These are phyloP conservation scores for Penicillium sclerotiorum DNA, from an alignment of 2,329 filamentous ascomycete genomes.

Conservation along the genomic window DNA sequence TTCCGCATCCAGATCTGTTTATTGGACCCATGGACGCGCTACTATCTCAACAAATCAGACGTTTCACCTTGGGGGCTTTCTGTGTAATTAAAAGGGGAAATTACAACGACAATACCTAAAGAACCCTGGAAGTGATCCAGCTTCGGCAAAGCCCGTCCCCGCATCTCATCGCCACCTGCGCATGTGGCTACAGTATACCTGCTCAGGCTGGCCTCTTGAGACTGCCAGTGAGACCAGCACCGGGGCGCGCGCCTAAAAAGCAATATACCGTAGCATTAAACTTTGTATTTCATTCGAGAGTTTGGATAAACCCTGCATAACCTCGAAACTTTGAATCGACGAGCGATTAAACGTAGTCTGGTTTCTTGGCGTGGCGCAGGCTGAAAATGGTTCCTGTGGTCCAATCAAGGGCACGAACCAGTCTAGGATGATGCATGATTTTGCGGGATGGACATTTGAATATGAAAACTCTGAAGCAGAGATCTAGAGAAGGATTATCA, in stretches of 20 bases:
- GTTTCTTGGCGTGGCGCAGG: not conserved
- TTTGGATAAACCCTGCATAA: not conserved
- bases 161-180: too few relatives aligned
- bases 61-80: too few relatives aligned
- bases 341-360: not conserved
- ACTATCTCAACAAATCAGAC: constrained; percentile 3
- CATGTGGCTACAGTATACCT: too few relatives aligned
- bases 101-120: not conserved
- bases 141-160: constrained; percentile 6
- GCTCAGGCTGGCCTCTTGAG: too few relatives aligned
- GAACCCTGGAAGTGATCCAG: not conserved
- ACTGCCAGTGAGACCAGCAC: too few relatives aligned
- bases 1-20: constrained; percentile 19
- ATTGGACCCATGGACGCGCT: constrained; percentile 6
- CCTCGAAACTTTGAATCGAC: not conserved
- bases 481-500: too few relatives aligned
- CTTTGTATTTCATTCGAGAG: not conserved
- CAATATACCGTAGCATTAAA: not conserved
- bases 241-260: not conserved
- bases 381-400: not conserved
- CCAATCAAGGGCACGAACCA: not conserved
- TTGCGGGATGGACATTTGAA: not conserved
- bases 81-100: not conserved
- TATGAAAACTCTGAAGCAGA: not conserved
- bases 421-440: not conserved